Percentiles rank a stretch among this genome's conserved stretches.
phyloP scores from a whole-genome alignment of 257 asterid genomes.

The Penstemon eatonii region DNA sequence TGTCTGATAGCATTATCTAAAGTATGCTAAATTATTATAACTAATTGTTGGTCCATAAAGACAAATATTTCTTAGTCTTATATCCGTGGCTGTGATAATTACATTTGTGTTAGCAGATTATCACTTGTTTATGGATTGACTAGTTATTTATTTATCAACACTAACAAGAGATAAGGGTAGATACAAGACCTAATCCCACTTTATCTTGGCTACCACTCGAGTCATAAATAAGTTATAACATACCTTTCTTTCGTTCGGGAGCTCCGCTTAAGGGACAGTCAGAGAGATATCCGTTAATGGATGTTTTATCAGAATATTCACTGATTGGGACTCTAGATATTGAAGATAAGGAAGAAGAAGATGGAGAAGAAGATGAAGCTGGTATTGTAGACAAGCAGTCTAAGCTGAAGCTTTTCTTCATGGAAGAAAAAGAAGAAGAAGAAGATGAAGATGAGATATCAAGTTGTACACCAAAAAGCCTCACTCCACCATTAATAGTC shows the following conservation, averaged over 20 bases:
- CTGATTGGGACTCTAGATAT: conserved; percentile 26
- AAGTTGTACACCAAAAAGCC: conserved; percentile 78
- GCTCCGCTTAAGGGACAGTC: conserved; percentile 44
- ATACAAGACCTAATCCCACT: too few relatives aligned
- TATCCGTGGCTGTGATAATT: too few relatives aligned
- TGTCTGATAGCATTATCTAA: too few relatives aligned
- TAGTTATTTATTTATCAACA: too few relatives aligned
- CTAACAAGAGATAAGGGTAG: too few relatives aligned
- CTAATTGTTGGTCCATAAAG: too few relatives aligned
- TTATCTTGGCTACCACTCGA: too few relatives aligned
- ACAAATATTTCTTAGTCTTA: too few relatives aligned
- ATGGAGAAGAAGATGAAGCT: conserved; percentile 37
- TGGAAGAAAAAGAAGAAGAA: conserved; percentile 25
- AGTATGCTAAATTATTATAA: too few relatives aligned
- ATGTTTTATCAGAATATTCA: conserved; percentile 34
- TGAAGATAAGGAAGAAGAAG: conserved; percentile 47
- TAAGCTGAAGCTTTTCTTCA: conserved; percentile 76
- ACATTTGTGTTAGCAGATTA: too few relatives aligned
- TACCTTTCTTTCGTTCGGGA: conserved; percentile 71
- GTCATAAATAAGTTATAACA: background rate
- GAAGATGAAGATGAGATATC: conserved; percentile 37
- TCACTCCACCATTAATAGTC: conserved; percentile 35
- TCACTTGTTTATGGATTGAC: too few relatives aligned
- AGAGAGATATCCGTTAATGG: conserved; percentile 52
- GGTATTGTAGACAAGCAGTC: conserved; percentile 51